A percentile compares a stretch with the other conserved stretches of the same genome.
Evolutionary conservation across 2,329 filamentous ascomycete species (phyloP).

Genomic region (Apiospora hydei): DNA sequence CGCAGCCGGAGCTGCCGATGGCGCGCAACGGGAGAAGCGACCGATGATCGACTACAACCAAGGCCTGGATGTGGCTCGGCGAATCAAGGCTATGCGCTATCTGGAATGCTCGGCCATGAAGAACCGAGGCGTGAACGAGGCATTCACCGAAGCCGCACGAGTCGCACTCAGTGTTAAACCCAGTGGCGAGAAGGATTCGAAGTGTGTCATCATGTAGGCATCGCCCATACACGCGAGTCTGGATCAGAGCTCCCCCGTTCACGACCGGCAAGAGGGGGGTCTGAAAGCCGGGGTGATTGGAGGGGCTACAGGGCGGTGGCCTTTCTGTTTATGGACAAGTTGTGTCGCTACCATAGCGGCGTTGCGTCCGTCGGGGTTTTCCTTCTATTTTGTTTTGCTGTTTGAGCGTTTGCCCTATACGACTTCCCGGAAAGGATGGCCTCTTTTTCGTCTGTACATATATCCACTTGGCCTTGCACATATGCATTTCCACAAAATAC

Average conservation of each 20-base stretch:
- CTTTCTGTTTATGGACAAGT: conserved; percentile 6
- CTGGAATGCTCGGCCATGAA: conserved; percentile 98
- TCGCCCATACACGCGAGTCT: background rate
- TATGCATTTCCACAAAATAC: conserved; percentile 22
- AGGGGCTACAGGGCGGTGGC: background rate
- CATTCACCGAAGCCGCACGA: conserved; percentile 95
- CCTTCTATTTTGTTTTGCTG: conserved; percentile 7
- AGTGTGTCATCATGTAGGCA: conserved; percentile 65
- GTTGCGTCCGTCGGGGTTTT: background rate
- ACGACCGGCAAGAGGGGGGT: background rate
- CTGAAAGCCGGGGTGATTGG: background rate
- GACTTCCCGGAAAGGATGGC: conserved; percentile 17
- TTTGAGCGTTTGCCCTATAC: conserved; percentile 16
- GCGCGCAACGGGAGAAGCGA: conserved; percentile 63
- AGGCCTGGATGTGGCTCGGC: conserved; percentile 87
- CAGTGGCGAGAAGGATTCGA: conserved; percentile 64
- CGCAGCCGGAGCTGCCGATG: conserved; percentile 46
- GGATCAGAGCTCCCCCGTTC: background rate
- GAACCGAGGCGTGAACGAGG: conserved; percentile 97
- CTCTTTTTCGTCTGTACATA: conserved; percentile 19
- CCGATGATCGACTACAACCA: conserved; percentile 89
- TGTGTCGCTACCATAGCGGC: conserved; percentile 18
- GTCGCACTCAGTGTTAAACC: conserved; percentile 82
- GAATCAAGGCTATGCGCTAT: conserved; percentile 92
- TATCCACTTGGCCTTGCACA: conserved; percentile 23